These are phyloP conservation scores for Scleroderma bovista DNA, from an alignment of 768 basidiomycete genomes.

Conservation along the genomic window DNA sequence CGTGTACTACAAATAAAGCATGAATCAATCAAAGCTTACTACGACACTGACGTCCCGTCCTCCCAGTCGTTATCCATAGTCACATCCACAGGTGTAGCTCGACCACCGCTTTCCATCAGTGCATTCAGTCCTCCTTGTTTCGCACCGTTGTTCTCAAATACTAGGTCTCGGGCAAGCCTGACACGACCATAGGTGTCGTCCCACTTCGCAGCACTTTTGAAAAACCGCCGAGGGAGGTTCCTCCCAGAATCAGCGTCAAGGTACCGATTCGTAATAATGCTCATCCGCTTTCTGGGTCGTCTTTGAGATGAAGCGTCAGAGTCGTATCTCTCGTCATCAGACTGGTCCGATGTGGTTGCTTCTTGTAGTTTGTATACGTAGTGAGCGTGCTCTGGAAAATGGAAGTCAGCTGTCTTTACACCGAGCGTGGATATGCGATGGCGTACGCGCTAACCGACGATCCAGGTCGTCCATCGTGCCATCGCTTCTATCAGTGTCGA, in stretches of 20 bases:
- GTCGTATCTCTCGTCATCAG: constrained; percentile 43
- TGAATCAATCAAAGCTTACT: not conserved
- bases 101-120: constrained; percentile 22
- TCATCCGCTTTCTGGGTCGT: constrained; percentile 55
- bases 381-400: constrained; percentile 51
- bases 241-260: constrained; percentile 39
- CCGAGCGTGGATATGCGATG: not conserved
- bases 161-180: constrained; percentile 16
- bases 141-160: constrained; percentile 16
- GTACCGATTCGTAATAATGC: constrained; percentile 57
- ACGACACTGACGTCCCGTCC: constrained; percentile 21
- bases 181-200: constrained; percentile 24
- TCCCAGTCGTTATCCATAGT: constrained; percentile 28
- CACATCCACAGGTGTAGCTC: constrained; percentile 10
- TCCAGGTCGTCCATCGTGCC: constrained; percentile 55
- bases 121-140: constrained; percentile 13
- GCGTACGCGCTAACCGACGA: constrained; percentile 65
- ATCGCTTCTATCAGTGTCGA: constrained; percentile 39
- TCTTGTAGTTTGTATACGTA: constrained; percentile 60
- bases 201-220: constrained; percentile 43
- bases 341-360: constrained; percentile 43
- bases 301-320: constrained; percentile 43
- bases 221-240: constrained; percentile 44
- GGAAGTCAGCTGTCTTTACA: not conserved
- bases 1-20: not conserved